These are phyloP conservation scores for Eucalyptus regnans DNA, from an alignment of 345 rosid genomes.

Conservation along the genomic window DNA sequence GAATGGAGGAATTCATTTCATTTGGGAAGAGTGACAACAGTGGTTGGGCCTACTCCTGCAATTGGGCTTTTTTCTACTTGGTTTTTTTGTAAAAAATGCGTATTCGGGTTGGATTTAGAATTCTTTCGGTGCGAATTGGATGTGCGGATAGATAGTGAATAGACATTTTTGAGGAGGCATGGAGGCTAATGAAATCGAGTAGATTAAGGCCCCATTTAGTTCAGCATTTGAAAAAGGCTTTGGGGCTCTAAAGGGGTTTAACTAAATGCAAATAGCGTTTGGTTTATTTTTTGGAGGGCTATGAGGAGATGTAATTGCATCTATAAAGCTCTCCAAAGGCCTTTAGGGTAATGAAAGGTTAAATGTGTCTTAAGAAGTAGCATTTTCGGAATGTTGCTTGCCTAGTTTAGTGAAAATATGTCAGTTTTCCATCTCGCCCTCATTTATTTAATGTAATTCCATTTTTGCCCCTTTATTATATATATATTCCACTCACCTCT, in stretches of 20 bases:
- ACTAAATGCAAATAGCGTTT: too few relatives aligned
- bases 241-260: too few relatives aligned
- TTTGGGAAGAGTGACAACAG: neutral
- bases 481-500: too few relatives aligned
- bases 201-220: neutral
- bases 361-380: rapidly evolving
- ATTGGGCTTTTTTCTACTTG: neutral
- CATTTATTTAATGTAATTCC: too few relatives aligned
- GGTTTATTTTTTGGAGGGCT: too few relatives aligned
- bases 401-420: too few relatives aligned
- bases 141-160: neutral
- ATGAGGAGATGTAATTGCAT: too few relatives aligned
- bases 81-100: neutral
- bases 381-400: too few relatives aligned
- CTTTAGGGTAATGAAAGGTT: too few relatives aligned
- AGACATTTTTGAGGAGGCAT: neutral
- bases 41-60: neutral
- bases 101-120: neutral
- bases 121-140: neutral
- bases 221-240: rapidly evolving
- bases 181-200: neutral
- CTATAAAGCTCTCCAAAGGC: too few relatives aligned
- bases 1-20: neutral
- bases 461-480: too few relatives aligned
- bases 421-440: rapidly evolving